These are phyloP conservation scores for Didymella sp. DNA, from an alignment of 2,329 filamentous ascomycete species.

Conservation along the genomic window DNA sequence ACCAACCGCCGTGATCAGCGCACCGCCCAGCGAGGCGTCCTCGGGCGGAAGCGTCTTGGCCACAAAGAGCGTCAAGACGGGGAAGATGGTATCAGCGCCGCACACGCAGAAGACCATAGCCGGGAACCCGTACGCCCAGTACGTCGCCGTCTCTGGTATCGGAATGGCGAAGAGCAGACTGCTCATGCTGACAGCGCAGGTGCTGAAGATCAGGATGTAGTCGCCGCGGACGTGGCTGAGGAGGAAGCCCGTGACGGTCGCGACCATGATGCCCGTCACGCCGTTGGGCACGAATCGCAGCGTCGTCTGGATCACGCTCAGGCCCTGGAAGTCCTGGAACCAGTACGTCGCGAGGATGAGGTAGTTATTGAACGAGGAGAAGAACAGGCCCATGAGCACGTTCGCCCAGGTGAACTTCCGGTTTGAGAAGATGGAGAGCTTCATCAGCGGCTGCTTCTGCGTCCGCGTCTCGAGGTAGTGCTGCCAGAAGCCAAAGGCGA, in stretches of 20 bases:
- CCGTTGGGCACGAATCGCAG: slow-evolving; percentile 73
- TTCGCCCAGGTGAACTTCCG: slow-evolving; percentile 68
- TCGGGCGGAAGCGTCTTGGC: slow-evolving; percentile 67
- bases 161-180: slow-evolving; percentile 69
- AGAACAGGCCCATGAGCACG: slow-evolving; percentile 71
- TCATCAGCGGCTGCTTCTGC: slow-evolving; percentile 66
- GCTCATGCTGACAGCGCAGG: slow-evolving; percentile 61
- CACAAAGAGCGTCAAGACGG: slow-evolving; percentile 70
- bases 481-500: slow-evolving; percentile 67
- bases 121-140: slow-evolving; percentile 71
- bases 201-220: slow-evolving; percentile 65
- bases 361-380: slow-evolving; percentile 71
- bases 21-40: slow-evolving; percentile 72
- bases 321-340: slow-evolving; percentile 71
- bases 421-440: slow-evolving; percentile 68
- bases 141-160: slow-evolving; percentile 65
- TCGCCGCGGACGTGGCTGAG: slow-evolving; percentile 63
- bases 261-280: slow-evolving; percentile 64
- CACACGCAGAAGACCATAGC: slow-evolving; percentile 71
- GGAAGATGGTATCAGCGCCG: slow-evolving; percentile 72
- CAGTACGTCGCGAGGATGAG: slow-evolving; percentile 73
- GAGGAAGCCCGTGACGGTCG: slow-evolving; percentile 56
- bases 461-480: slow-evolving; percentile 63
- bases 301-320: slow-evolving; percentile 69
- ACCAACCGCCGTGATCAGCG: slow-evolving; percentile 70